Percentiles rank a stretch among this genome's conserved stretches.
Conservation (phyloP, 495 filamentous ascomycete genomes). For the Penicillium psychrofluorescens region DNA sequence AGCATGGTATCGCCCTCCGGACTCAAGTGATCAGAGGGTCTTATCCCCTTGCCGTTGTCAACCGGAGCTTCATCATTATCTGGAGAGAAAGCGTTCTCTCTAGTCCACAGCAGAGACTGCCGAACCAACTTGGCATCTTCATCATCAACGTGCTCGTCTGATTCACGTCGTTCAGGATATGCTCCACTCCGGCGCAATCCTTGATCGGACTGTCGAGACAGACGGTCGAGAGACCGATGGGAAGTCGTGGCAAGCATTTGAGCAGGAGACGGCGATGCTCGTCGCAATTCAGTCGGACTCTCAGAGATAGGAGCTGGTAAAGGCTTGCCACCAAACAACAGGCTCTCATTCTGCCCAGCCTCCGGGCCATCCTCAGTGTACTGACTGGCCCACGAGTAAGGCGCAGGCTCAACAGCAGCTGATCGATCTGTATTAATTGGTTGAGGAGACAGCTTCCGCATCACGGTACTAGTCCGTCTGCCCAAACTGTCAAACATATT, state of each 20-base stretch:
- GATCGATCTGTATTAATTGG: slow-evolving; percentile 41
- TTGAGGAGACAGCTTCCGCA: slow-evolving; percentile 18
- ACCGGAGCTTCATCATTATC: too few relatives aligned
- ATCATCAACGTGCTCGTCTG: slow-evolving; percentile 43
- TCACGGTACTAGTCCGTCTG: slow-evolving; percentile 43
- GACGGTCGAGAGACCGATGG: slow-evolving; percentile 30
- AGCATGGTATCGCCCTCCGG: slow-evolving; percentile 13
- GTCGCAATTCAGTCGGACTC: slow-evolving; percentile 7
- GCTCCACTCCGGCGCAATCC: slow-evolving; percentile 42
- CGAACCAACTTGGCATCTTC: slow-evolving; percentile 62
- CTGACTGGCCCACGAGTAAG: slow-evolving; percentile 62
- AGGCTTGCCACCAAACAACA: too few relatives aligned
- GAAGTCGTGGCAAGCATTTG: slow-evolving; percentile 24
- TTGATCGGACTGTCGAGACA: slow-evolving; percentile 23
- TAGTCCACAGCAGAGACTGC: slow-evolving; percentile 46
- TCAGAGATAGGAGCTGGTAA: slow-evolving; percentile 4
- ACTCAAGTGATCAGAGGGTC: slow-evolving; percentile 5
- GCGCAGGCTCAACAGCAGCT: slow-evolving; percentile 48
- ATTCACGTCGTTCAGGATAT: slow-evolving; percentile 37
- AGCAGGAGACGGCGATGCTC: slow-evolving; percentile 14
- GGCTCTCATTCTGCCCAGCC: slow-evolving; percentile 30
- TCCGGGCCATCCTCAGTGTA: slow-evolving; percentile 50
- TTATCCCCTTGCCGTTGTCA: slow-evolving; percentile 20
- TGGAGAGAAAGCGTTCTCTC: slow-evolving; percentile 16
- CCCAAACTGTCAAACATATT: slow-evolving; percentile 58